Evolutionary conservation across 176 grass and related monocot species (phyloP).

Genomic region (Carex littledalei): DNA sequence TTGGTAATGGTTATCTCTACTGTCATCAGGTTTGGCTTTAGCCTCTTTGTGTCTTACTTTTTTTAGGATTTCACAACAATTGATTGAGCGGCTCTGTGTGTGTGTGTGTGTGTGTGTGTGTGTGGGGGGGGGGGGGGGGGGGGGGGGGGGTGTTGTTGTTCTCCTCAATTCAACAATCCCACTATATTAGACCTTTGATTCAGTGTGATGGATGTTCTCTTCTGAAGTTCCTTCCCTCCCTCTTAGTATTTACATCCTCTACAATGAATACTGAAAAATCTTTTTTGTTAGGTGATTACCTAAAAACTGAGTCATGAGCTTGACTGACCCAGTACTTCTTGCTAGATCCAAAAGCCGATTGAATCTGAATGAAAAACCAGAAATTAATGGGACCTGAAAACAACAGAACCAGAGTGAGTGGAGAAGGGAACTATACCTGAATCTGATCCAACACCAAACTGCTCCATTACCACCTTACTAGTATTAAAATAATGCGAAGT

Average conservation of each 20-base stretch:
- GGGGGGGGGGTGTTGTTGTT: no score
- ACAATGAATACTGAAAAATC: not conserved
- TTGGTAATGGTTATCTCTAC: constrained; percentile 80
- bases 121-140: no score
- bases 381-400: not conserved
- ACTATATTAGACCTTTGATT: not conserved
- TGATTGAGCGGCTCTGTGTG: not conserved
- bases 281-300: not conserved
- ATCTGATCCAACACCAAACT: not conserved
- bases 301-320: not conserved
- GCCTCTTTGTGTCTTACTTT: constrained; percentile 9
- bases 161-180: not conserved
- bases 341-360: not conserved
- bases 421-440: not conserved
- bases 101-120: no score
- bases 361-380: not conserved
- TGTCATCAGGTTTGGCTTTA: constrained; percentile 66
- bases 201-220: not conserved
- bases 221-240: not conserved
- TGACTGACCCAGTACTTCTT: not conserved
- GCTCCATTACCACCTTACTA: not conserved
- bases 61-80: not conserved
- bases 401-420: not conserved
- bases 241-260: not conserved
- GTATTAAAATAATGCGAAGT: not conserved